Percentiles rank a stretch among this genome's conserved stretches.
These are phyloP conservation scores for Podaxis sp. DNA, from an alignment of 768 basidiomycete genomes.

Conservation along the genomic window DNA sequence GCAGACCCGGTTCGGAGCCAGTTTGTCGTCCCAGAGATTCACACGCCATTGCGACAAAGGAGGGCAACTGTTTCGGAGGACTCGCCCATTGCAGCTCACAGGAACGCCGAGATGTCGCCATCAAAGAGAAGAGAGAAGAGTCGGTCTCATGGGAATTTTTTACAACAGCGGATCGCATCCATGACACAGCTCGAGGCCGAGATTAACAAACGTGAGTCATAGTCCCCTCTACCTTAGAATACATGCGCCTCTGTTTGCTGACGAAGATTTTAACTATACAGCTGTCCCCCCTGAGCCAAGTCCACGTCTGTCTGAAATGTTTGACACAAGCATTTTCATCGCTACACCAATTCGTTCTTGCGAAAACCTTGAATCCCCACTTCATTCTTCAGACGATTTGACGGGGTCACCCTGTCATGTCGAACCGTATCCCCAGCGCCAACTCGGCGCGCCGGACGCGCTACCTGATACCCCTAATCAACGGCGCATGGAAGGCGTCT, in stretches of 20 bases:
- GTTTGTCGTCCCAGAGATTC: conserved; percentile 28
- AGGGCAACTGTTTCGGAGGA: conserved; percentile 67
- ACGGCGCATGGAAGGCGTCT: conserved; percentile 66
- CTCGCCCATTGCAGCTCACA: conserved; percentile 44
- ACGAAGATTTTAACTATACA: conserved; percentile 15
- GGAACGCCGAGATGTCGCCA: conserved; percentile 44
- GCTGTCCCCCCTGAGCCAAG: conserved; percentile 38
- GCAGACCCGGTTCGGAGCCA: conserved; percentile 17
- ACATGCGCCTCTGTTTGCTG: not conserved
- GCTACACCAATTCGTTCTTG: conserved; percentile 41
- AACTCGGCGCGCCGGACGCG: conserved; percentile 29
- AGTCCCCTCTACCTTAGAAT: not conserved
- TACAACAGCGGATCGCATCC: conserved; percentile 62
- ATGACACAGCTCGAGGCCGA: conserved; percentile 62
- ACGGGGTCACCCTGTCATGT: conserved; percentile 60
- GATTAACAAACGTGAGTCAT: conserved; percentile 51
- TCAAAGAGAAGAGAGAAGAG: conserved; percentile 65
- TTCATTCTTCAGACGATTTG: conserved; percentile 43
- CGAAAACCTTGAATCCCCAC: conserved; percentile 27
- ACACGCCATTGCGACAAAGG: conserved; percentile 41
- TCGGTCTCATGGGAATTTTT: conserved; percentile 55
- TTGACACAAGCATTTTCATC: conserved; percentile 69
- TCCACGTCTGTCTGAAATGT: conserved; percentile 57
- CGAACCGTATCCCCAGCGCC: conserved; percentile 57
- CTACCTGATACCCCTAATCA: conserved; percentile 52